Conservation (phyloP, 805 yeast genomes). For the Lipomyces spencermartinsiae region DNA sequence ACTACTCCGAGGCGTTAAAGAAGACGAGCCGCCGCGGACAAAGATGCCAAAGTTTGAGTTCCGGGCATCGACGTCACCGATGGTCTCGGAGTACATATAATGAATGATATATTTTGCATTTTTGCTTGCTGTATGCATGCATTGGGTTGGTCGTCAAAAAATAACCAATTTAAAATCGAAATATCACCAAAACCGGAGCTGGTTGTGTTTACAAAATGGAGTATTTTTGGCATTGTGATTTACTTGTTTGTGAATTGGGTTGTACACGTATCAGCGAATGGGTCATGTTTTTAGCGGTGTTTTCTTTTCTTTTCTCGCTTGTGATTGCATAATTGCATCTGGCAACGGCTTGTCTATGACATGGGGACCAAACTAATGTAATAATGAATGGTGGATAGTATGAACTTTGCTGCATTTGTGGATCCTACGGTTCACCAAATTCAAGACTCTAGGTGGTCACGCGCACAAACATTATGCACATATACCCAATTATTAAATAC, state of each 20-base stretch:
- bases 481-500: no score
- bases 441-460: background rate
- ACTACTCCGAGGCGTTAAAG: background rate
- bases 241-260: background rate
- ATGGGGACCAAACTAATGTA: background rate
- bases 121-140: background rate
- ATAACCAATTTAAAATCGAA: background rate
- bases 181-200: background rate
- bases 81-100: background rate
- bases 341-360: background rate
- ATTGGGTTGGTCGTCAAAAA: slow-evolving; percentile 1
- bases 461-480: no score
- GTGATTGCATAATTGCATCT: background rate
- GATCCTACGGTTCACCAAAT: no score
- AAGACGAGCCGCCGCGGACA: background rate
- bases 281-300: background rate
- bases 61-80: background rate
- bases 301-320: no score
- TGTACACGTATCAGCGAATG: slow-evolving; percentile 1
- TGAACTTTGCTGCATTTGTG: no score
- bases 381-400: no score
- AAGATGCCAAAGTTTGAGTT: background rate
- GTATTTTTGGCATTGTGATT: background rate
- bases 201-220: background rate
- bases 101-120: background rate